A percentile compares a stretch with the other conserved stretches of the same genome.
phyloP scores from a whole-genome alignment of 331 rosid species.

The Quercus tomentella region DNA sequence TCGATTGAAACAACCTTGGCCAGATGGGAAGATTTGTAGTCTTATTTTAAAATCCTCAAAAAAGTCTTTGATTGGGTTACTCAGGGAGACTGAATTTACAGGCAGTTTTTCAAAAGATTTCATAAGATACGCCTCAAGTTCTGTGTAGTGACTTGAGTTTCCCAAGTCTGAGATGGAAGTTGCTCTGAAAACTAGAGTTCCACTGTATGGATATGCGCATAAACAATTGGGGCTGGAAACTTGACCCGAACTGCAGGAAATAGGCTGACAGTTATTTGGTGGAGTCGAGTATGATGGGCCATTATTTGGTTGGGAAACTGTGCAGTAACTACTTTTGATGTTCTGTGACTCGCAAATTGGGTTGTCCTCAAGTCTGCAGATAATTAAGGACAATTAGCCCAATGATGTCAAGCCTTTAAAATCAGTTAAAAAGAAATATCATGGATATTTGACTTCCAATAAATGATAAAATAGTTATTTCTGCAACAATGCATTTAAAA shows the following conservation, averaged over 20 bases:
- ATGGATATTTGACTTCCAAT: neutral
- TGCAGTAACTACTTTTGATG: slow-evolving; percentile 29
- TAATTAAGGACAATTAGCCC: neutral
- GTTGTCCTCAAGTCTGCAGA: slow-evolving; percentile 50
- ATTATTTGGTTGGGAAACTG: slow-evolving; percentile 4
- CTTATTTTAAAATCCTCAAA: slow-evolving; percentile 27
- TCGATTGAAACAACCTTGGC: slow-evolving; percentile 35
- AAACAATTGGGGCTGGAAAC: slow-evolving; percentile 52
- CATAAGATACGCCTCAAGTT: slow-evolving; percentile 15
- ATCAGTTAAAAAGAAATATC: neutral
- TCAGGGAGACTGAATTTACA: slow-evolving; percentile 48
- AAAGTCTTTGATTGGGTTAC: slow-evolving; percentile 18
- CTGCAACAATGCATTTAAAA: neutral
- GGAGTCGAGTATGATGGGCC: slow-evolving; percentile 14
- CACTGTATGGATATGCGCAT: slow-evolving; percentile 64
- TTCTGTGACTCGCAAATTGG: slow-evolving; percentile 35
- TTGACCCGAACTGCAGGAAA: slow-evolving; percentile 29
- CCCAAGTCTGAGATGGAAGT: slow-evolving; percentile 45
- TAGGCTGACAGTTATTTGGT: slow-evolving; percentile 29
- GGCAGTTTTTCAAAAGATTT: slow-evolving; percentile 10
- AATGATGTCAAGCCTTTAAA: neutral
- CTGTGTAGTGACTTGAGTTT: slow-evolving; percentile 2
- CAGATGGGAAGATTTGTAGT: slow-evolving; percentile 48
- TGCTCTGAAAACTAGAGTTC: slow-evolving; percentile 51
- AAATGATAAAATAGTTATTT: neutral